Percentiles rank a stretch among this genome's conserved stretches.
Conservation (phyloP, 305 asterid genomes). For the Fraxinus floribunda region DNA sequence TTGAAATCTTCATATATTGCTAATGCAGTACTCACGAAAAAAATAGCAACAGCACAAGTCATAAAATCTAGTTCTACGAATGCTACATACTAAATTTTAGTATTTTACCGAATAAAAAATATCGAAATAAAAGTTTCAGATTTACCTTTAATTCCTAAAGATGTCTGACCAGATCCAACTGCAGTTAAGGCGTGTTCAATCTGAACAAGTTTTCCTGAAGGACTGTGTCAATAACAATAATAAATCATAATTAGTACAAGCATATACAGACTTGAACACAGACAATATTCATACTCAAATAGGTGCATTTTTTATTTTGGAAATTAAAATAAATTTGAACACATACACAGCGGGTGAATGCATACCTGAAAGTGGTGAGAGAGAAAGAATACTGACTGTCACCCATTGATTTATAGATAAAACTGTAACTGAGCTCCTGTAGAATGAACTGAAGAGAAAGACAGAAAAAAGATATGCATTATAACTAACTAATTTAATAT, state of each 20-base stretch:
- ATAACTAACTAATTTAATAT: not conserved
- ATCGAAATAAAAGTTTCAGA: not conserved
- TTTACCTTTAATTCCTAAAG: conserved; percentile 91
- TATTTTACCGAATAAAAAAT: not conserved
- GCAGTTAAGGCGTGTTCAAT: conserved; percentile 97
- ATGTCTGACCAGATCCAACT: conserved; percentile 96
- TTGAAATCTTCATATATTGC: not conserved
- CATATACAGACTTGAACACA: not conserved
- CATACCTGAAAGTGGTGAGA: conserved; percentile 94
- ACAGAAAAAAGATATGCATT: not conserved
- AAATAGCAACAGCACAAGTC: not conserved
- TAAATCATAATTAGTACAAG: not conserved
- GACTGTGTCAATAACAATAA: conserved; percentile 43
- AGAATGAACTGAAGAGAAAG: conserved; percentile 1
- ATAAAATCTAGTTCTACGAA: not conserved
- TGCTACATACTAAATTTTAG: not conserved
- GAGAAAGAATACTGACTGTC: conserved; percentile 98
- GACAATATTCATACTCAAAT: not conserved
- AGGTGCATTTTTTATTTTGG: not conserved
- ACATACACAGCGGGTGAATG: not conserved
- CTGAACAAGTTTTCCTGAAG: conserved; percentile 97
- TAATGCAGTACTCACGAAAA: not conserved
- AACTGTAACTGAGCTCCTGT: conserved; percentile 20
- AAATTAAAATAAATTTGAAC: conserved; percentile 14
- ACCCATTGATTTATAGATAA: conserved; percentile 52